phyloP scores from a whole-genome alignment of 805 yeast genomes.

The Candida argentea region DNA sequence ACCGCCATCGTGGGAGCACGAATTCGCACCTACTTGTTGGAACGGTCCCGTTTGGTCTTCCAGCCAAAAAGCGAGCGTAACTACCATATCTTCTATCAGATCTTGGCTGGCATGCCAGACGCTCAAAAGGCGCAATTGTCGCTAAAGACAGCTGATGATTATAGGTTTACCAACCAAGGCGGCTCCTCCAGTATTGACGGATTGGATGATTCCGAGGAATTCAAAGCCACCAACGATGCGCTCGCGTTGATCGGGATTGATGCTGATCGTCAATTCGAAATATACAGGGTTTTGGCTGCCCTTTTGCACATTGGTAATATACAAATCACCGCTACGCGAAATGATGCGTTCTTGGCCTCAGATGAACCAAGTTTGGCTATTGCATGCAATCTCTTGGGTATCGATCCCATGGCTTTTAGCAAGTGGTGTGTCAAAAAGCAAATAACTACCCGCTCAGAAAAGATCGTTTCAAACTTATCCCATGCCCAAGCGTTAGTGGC shows the following conservation, averaged over 20 bases:
- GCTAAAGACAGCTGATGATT: slow-evolving; percentile 57
- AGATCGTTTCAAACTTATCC: slow-evolving; percentile 73
- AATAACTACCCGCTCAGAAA: slow-evolving; percentile 85
- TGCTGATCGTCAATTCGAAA: slow-evolving; percentile 45
- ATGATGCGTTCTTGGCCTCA: slow-evolving; percentile 67
- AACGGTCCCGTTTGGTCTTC: slow-evolving; percentile 87
- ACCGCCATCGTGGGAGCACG: slow-evolving; percentile 88
- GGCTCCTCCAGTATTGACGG: slow-evolving; percentile 63
- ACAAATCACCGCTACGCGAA: slow-evolving; percentile 73
- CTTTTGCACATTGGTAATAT: slow-evolving; percentile 89
- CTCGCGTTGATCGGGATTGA: slow-evolving; percentile 69
- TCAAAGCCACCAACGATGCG: slow-evolving; percentile 65
- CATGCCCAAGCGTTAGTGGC: slow-evolving; percentile 83
- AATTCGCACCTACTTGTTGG: slow-evolving; percentile 84
- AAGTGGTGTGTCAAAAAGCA: slow-evolving; percentile 93
- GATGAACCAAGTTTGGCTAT: slow-evolving; percentile 80
- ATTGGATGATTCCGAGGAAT: slow-evolving; percentile 77
- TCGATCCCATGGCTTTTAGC: slow-evolving; percentile 63
- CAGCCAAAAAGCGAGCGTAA: slow-evolving; percentile 89
- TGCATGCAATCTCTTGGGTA: slow-evolving; percentile 77
- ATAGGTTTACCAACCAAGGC: slow-evolving; percentile 81
- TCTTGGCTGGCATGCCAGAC: slow-evolving; percentile 60
- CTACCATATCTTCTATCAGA: slow-evolving; percentile 89
- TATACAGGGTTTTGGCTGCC: slow-evolving; percentile 78
- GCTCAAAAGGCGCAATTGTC: slow-evolving; percentile 48